Evolutionary conservation across 352 stramenopile genomes (phyloP).

Genomic region (Thalassiosira livingstoniorum): DNA sequence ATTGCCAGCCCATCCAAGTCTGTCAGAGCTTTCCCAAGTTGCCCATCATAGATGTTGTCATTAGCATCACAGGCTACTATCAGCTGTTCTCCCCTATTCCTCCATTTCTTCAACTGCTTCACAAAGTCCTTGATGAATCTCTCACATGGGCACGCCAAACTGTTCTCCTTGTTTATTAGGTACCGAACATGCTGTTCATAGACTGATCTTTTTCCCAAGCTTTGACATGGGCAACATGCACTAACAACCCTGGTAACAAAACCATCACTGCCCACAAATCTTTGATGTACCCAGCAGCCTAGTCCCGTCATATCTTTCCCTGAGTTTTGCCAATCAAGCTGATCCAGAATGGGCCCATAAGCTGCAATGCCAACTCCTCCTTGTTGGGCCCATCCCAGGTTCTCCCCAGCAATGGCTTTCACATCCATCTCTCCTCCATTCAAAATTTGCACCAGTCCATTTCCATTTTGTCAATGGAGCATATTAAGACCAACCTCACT

Average conservation of each 20-base stretch:
- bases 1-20: conserved; percentile 15
- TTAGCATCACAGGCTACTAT: conserved; percentile 9
- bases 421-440: neutral
- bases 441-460: neutral
- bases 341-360: neutral
- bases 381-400: neutral
- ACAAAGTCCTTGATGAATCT: neutral
- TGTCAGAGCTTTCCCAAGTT: neutral
- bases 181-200: neutral
- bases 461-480: neutral
- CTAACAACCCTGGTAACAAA: neutral
- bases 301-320: neutral
- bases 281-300: neutral
- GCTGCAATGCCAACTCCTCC: neutral
- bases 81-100: neutral
- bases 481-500: neutral
- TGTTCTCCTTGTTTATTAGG: too few species aligned
- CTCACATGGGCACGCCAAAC: neutral
- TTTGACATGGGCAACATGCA: neutral
- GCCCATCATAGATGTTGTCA: neutral
- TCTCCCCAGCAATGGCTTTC: neutral
- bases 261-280: neutral
- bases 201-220: neutral
- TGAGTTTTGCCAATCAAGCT: neutral
- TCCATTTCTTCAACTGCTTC: conserved; percentile 2